Evolutionary conservation across 805 yeast species (phyloP), one percentile per base, ranked within the genome.

Genomic region (Teunomyces aglyptinius): DNA sequence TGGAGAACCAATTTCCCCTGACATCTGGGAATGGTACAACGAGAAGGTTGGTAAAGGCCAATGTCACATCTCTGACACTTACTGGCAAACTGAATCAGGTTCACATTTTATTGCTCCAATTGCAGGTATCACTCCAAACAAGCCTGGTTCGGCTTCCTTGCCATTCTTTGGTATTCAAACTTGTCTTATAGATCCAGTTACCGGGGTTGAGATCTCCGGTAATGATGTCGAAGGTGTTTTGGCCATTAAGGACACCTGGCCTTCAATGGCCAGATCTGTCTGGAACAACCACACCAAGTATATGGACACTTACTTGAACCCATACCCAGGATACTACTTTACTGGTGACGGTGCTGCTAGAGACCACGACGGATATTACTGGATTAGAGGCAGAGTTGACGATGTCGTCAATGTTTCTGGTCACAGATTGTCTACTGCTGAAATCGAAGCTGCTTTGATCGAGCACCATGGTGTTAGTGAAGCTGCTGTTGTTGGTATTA

Each of bases 331-430:
- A 41, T 81, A 78, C 64, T 87, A 86, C 71, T 87, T 87, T 73
- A 83, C 94, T 1, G 96, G 96, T 59, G 96, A 87, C 68, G 95
- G 95, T 68, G 94, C 92, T 22, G 92, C 90, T 15, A 78, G 91
- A 62, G 95, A 87, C 63, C 74, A 78, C 55, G 92, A 86, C 62
- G 95, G 95, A 5, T 87, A 80, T 72, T 84, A 81, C 70, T 87
- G 94, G 91, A 86, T 87, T 54, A 67, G 86, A 59, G 95, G 95
- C 47, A 78, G 95, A 71, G 94, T 87, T 50, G 95, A 87, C 65
- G 95, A 87, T 64, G 95, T 87, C 49, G 95, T 87, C 44, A 87
- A 87, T 62, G 94, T 87, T 35, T 82, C 89, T 29, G 95, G 95
- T 47, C 95, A 87, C 71, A 76, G 95, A 64, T 74, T 87, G 58